These are phyloP conservation scores for Punica granatum DNA, from an alignment of 345 rosid species.

Conservation along the genomic window DNA sequence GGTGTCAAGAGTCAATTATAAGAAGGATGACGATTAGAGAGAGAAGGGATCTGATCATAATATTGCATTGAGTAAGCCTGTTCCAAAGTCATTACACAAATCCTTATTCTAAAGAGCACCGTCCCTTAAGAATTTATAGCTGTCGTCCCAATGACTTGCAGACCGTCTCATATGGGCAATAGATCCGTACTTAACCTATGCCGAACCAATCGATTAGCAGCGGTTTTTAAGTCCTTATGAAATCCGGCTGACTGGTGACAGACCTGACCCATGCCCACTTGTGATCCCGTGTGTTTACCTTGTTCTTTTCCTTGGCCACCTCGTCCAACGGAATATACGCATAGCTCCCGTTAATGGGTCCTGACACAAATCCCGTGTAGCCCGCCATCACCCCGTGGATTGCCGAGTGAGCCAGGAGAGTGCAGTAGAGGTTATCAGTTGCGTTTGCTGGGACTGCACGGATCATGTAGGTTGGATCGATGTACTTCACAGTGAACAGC, in stretches of 20 bases:
- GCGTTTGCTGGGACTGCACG: constrained; percentile 87
- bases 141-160: too few relatives aligned
- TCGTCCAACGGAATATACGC: constrained; percentile 77
- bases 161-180: too few relatives aligned
- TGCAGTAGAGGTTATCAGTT: constrained; percentile 68
- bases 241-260: constrained; percentile 80
- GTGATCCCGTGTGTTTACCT: constrained; percentile 58
- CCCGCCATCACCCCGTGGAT: constrained; percentile 92
- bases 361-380: constrained; percentile 75
- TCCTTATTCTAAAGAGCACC: too few relatives aligned
- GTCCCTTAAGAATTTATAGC: too few relatives aligned
- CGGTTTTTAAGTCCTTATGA: constrained; percentile 17
- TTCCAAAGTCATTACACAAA: too few relatives aligned
- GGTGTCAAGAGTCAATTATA: too few relatives aligned
- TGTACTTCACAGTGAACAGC: constrained; percentile 72
- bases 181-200: background rate
- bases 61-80: too few relatives aligned
- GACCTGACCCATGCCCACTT: constrained; percentile 96
- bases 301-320: constrained; percentile 57
- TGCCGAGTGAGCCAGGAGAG: constrained; percentile 82
- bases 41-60: too few relatives aligned
- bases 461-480: constrained; percentile 93
- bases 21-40: too few relatives aligned
- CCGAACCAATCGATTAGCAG: background rate
- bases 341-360: constrained; percentile 81